A percentile compares a stretch with the other conserved stretches of the same genome.
Evolutionary conservation across 176 grass and related monocot species (phyloP).

Genomic region (Oryza glumipatula): DNA sequence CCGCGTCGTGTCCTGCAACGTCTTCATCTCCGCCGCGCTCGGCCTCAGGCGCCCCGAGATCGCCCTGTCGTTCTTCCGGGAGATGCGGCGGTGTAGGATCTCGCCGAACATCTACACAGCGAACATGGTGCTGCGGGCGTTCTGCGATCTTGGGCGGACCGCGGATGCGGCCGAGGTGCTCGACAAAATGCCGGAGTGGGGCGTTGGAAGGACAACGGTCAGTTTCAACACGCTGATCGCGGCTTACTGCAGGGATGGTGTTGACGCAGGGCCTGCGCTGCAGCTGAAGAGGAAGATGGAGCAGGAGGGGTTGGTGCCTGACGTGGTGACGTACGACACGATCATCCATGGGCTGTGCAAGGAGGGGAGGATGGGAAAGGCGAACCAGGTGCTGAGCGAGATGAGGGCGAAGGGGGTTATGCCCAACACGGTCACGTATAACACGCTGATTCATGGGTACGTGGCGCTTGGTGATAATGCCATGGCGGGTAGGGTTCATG

Average conservation of each 20-base stretch:
- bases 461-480: constrained; percentile 47
- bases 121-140: constrained; percentile 71
- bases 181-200: constrained; percentile 60
- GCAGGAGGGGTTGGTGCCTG: constrained; percentile 47
- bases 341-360: constrained; percentile 75
- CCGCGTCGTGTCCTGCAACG: constrained; percentile 70
- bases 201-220: constrained; percentile 44
- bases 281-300: constrained; percentile 70
- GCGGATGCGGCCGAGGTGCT: constrained; percentile 59
- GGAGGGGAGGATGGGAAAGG: constrained; percentile 57
- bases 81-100: constrained; percentile 70
- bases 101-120: constrained; percentile 77
- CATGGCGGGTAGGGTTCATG: constrained; percentile 51
- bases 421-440: constrained; percentile 67
- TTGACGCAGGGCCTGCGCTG: constrained; percentile 33
- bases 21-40: constrained; percentile 64
- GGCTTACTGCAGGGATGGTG: constrained; percentile 57
- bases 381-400: constrained; percentile 57
- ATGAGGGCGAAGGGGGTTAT: constrained; percentile 52
- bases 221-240: constrained; percentile 80
- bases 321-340: constrained; percentile 67
- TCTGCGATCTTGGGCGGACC: constrained; percentile 51
- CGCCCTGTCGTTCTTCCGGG: constrained; percentile 68
- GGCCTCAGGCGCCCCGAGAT: constrained; percentile 61
- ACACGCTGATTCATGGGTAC: constrained; percentile 75